A percentile compares a stretch with the other conserved stretches of the same genome.
These are phyloP conservation scores for Phytophthora macrochlamydospora DNA, from an alignment of 352 stramenopile species.

Conservation along the genomic window DNA sequence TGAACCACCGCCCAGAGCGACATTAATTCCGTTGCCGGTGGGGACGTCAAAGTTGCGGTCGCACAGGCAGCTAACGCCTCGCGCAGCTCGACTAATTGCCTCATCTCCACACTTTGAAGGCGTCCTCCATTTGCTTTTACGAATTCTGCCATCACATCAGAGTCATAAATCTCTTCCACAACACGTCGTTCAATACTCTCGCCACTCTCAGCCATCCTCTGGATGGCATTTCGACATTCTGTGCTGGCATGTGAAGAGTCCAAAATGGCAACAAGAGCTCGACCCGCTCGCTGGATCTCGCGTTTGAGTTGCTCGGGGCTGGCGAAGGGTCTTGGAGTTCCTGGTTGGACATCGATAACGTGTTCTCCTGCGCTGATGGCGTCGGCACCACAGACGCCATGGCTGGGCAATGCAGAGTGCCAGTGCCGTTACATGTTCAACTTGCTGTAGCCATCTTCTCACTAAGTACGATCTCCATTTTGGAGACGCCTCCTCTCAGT, in stretches of 20 bases:
- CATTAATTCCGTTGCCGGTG: constrained; percentile 29
- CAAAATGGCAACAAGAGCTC: constrained; percentile 6
- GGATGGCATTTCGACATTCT: constrained; percentile 7
- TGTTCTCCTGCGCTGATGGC: background rate
- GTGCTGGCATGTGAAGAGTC: constrained; percentile 1
- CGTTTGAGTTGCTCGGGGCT: constrained; percentile 1
- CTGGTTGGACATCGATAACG: background rate
- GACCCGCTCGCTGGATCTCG: constrained; percentile 6
- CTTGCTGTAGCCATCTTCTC: too few relatives aligned
- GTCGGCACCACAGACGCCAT: constrained; percentile 17
- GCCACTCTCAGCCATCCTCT: constrained; percentile 11
- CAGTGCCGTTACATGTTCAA: too few relatives aligned
- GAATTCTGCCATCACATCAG: constrained; percentile 1
- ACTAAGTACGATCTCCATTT: too few relatives aligned
- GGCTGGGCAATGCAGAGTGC: background rate
- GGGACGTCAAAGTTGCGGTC: constrained; percentile 15
- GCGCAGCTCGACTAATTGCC: constrained; percentile 28
- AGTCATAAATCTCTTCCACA: constrained; percentile 12
- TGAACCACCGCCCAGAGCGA: constrained; percentile 37
- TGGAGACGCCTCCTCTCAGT: background rate
- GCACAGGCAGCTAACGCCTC: constrained; percentile 22
- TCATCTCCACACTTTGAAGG: background rate
- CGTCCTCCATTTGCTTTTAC: background rate
- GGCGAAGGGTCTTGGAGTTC: background rate
- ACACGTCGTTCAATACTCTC: constrained; percentile 3